Evolutionary conservation across 169 alveolate genomes (phyloP).

Genomic region (Cryptosporidium meleagridis): DNA sequence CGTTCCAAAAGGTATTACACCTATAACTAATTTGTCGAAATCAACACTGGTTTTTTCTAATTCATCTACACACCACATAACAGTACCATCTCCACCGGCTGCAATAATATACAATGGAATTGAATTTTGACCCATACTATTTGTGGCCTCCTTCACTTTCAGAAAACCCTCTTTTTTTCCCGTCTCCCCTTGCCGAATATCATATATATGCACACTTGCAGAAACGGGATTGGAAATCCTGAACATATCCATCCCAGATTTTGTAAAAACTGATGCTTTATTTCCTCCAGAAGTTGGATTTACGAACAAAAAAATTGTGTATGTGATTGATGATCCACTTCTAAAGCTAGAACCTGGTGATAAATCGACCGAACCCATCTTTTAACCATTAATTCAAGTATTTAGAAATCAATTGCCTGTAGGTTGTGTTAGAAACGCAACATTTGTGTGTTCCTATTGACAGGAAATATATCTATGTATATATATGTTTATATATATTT

Average conservation of each 20-base stretch:
- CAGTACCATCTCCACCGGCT: slow-evolving; percentile 97
- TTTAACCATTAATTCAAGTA: background rate
- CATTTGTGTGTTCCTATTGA: slow-evolving; percentile 10
- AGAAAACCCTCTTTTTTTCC: slow-evolving; percentile 86
- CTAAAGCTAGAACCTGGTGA: slow-evolving; percentile 55
- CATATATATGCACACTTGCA: slow-evolving; percentile 78
- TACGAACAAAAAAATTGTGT: slow-evolving; percentile 80
- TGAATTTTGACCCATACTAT: slow-evolving; percentile 1
- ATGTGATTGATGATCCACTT: slow-evolving; percentile 48
- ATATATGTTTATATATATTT: background rate
- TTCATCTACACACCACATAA: slow-evolving; percentile 91
- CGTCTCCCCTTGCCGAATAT: slow-evolving; percentile 82
- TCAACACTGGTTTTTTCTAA: slow-evolving; percentile 84
- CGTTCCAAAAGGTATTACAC: slow-evolving; percentile 95
- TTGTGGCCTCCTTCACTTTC: slow-evolving; percentile 61
- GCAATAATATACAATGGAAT: slow-evolving; percentile 82
- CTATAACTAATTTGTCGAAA: slow-evolving; percentile 82
- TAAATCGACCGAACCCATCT: slow-evolving; percentile 44
- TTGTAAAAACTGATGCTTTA: slow-evolving; percentile 83
- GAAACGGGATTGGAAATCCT: slow-evolving; percentile 65
- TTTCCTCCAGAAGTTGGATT: slow-evolving; percentile 89
- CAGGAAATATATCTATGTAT: background rate
- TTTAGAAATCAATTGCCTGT: background rate
- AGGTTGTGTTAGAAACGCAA: background rate
- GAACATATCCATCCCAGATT: slow-evolving; percentile 78